Base-by-base conservation (phyloP, 768 basidiomycete species). In the Auriscalpium vulgare region DNA sequence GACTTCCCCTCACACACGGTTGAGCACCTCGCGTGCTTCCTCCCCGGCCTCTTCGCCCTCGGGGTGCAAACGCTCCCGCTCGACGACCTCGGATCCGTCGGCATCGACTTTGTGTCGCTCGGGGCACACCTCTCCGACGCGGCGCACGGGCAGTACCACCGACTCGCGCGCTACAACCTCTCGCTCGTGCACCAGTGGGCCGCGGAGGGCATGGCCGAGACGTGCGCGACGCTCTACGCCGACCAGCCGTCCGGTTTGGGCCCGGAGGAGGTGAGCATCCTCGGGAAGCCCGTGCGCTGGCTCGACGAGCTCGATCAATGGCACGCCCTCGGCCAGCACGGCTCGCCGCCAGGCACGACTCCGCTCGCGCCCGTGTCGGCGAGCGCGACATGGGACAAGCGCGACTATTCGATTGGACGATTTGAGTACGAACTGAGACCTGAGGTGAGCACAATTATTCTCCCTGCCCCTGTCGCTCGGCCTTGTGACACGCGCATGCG, bases 1-100 rank as follows among this genome's bases (percentile, higher is more conserved):
- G 70, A 67, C 29, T 57, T 62, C 14, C 74, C 78, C 21, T 72
- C 76, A 10, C 80, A 85, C 60, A 63, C 66, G 19, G 81, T 88
- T 53, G 88, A 90, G 59, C 88, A 91, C 63, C 71, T 91, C 29
- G 82, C 87, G 10, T 89, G 88, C 68, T 91, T 89, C 72, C 75
- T 88, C 49, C 87, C 87, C 0, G 88, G 88, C 14, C 71, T 89
- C 14, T 73, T 91, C 50, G 86, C 88, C 5, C 74, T 91, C 3
- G 88, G 88, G 23, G 85, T 71, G 5, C 78, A 84, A 59, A 77
- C 78, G 10, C 75, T 89, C 53, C 80, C 82, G 35, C 69, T 85
- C 45, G 77, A 82, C 56, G 68, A 80, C 51, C 75, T 85, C 3
- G 68, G 73, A 23, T 65, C 71, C 0, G 60, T 79, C 14, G 80